Conservation (phyloP, 495 filamentous ascomycete species). For the Penicillium egyptiacum region DNA sequence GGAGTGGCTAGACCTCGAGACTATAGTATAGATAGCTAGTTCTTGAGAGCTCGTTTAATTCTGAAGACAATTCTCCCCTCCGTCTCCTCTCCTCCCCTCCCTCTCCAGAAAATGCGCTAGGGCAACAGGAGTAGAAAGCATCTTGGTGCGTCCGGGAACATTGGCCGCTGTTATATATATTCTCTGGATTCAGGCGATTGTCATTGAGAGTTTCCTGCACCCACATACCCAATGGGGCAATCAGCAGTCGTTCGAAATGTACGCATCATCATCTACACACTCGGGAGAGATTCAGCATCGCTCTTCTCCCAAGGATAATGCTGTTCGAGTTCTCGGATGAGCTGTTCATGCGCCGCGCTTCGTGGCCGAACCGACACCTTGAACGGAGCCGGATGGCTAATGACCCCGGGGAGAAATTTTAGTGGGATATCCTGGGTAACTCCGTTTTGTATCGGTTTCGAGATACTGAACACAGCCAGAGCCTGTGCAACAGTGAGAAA, state of each 20-base stretch:
- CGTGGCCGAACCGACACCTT: conserved; percentile 33
- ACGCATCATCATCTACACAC: not conserved
- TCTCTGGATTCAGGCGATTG: too few species aligned
- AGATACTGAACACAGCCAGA: conserved; percentile 44
- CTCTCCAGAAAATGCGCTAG: too few species aligned
- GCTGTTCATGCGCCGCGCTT: conserved; percentile 27
- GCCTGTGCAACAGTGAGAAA: conserved; percentile 35
- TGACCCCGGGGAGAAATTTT: conserved; percentile 35
- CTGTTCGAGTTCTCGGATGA: conserved; percentile 39
- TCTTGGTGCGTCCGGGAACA: too few species aligned
- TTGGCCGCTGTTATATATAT: too few species aligned
- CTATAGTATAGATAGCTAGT: too few species aligned
- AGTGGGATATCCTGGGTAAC: conserved; percentile 27
- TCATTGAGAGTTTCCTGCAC: not conserved
- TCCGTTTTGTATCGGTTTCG: conserved; percentile 33
- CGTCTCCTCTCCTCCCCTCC: too few species aligned
- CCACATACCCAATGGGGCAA: not conserved
- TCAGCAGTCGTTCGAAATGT: not conserved
- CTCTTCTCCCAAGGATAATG: conserved; percentile 47
- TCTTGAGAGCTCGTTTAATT: too few species aligned
- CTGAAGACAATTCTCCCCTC: too few species aligned
- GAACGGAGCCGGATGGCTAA: conserved; percentile 42
- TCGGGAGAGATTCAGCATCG: conserved; percentile 23
- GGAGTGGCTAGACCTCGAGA: too few species aligned
- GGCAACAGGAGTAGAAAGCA: too few species aligned